Evolutionary conservation across 306 rosid genomes (phyloP), one percentile per base, ranked within the genome.

Genomic region (Parietaria judaica): DNA sequence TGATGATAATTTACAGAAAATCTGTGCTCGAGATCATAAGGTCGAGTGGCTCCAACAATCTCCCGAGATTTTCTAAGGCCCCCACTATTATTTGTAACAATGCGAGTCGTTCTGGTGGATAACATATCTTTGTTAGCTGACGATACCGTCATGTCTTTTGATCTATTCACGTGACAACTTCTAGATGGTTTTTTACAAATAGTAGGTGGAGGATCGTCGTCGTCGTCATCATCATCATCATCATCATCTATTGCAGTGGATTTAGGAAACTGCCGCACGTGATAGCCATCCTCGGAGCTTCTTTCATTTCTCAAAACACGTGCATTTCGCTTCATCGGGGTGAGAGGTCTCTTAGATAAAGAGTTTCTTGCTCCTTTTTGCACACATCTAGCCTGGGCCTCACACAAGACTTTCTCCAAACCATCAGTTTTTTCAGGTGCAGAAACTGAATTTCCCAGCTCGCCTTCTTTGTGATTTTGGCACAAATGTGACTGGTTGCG

Each of bases 381-480:
- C 44, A 43, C 62, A 34, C 79, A 69, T 58, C 73, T 48, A 47
- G 64, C 41, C 51, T 11, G 58, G 10, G 68, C 67, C 54, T 75
- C 78, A 37, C 34, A 76, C 4, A 63, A 63, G 6, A 55, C 55
- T 8, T 65, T 36, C 46, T 71, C 80, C 3, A 41, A 58, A 46
- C 62, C 67, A 49, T 69, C 72, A 56, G 66, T 75, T 34, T 66
- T 66, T 70, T 72, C 81, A 15, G 79, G 68, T 52, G 81, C 70
- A 16, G 73, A 82, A 61, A 61, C 70, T 55, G 53, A 47, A 47
- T 46, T 54, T 38, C 14, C 56, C 63, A 15, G 75, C 35, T 51
- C 4, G 36, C 66, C 59, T 61, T 58, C 58, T 58, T 60, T 74
- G 16, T 17, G 47, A 56, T 60, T 69, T 70, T 67, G 61, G 71